These are phyloP conservation scores for Juglanconis oblonga DNA, from an alignment of 2,329 filamentous ascomycete genomes.

Conservation along the genomic window DNA sequence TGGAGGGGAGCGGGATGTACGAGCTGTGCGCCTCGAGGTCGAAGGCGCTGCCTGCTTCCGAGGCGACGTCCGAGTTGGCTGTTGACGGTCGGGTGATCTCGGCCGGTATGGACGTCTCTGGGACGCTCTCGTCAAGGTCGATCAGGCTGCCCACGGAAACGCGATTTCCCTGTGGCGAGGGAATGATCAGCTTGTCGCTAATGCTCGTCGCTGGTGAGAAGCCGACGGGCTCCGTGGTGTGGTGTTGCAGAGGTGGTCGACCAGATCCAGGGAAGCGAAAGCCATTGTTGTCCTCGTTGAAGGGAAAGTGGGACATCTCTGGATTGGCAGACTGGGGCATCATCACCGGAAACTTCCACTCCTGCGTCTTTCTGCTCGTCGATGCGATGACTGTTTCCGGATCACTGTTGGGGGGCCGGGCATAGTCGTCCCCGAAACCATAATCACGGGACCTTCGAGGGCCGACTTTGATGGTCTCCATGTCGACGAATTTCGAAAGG, in stretches of 20 bases:
- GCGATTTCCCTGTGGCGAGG: constrained; percentile 29
- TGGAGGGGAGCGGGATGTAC: constrained; percentile 40
- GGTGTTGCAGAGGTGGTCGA: constrained; percentile 43
- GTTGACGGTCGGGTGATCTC: constrained; percentile 56
- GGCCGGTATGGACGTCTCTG: constrained; percentile 40
- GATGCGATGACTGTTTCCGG: constrained; percentile 47
- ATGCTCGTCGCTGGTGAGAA: constrained; percentile 17
- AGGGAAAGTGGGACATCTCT: constrained; percentile 44
- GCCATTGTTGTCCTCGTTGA: constrained; percentile 29
- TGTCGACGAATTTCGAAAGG: constrained; percentile 56
- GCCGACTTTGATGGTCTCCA: constrained; percentile 58
- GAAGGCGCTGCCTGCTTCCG: constrained; percentile 55
- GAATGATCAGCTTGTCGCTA: constrained; percentile 23
- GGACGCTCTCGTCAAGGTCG: constrained; percentile 32
- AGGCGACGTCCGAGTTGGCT: constrained; percentile 56
- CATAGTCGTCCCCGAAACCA: constrained; percentile 44
- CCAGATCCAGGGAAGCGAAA: constrained; percentile 15
- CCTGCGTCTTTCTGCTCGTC: constrained; percentile 36
- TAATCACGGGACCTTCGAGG: constrained; percentile 48
- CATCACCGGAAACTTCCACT: constrained; percentile 54
- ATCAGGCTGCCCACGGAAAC: constrained; percentile 34
- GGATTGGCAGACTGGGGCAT: constrained; percentile 47
- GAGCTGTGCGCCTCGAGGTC: constrained; percentile 63
- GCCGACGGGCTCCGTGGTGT: constrained; percentile 43
- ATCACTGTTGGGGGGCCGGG: constrained; percentile 54